Conservation (phyloP, 2,329 filamentous ascomycete genomes). For the Keithomyces neogunnii region DNA sequence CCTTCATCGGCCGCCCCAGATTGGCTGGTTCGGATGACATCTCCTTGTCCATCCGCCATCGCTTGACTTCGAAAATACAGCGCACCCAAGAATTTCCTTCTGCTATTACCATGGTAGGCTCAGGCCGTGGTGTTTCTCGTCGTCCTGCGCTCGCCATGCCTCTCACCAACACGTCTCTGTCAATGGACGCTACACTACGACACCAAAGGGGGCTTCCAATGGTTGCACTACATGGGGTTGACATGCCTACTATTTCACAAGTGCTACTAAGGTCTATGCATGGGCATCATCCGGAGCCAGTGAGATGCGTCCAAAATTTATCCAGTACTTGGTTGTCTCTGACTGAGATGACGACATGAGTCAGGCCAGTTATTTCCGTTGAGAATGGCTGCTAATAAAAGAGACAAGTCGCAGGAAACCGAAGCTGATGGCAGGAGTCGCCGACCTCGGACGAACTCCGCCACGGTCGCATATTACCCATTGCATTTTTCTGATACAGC, state of each 20-base stretch:
- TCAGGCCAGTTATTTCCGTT: constrained; percentile 2
- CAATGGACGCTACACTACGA: no score
- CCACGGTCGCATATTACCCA: constrained; percentile 5
- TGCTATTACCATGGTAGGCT: no score
- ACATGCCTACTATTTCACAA: neutral
- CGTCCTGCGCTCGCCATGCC: no score
- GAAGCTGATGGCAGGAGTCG: neutral
- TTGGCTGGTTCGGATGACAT: no score
- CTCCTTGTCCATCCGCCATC: neutral
- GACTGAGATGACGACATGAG: neutral
- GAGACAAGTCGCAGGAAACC: neutral
- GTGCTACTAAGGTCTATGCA: neutral
- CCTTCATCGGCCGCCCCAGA: neutral
- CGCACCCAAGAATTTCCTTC: no score
- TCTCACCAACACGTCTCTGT: no score
- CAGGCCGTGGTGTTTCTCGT: no score
- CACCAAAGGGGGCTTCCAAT: no score
- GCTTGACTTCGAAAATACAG: no score
- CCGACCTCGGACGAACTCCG: constrained; percentile 10
- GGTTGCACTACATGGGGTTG: no score
- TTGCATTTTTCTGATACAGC: neutral
- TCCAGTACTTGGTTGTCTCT: neutral
- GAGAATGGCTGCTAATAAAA: neutral
- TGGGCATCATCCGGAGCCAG: neutral
- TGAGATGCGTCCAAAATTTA: neutral